These are phyloP conservation scores for Ustilago lituana DNA, from an alignment of 1,284 basidiomycete species.

Conservation along the genomic window DNA sequence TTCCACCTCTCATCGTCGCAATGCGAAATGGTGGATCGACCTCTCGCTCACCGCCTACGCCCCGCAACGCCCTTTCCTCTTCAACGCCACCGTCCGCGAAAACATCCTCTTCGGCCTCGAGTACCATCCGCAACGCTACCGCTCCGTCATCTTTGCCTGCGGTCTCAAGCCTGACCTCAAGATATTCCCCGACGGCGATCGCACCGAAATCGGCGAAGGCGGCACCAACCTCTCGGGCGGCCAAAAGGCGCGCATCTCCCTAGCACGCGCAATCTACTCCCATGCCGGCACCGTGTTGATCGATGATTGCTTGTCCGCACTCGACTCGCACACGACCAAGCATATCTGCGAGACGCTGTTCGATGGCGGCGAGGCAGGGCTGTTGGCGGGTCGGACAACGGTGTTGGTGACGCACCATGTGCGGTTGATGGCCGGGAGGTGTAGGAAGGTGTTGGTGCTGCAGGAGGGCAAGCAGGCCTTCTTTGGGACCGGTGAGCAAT, in stretches of 20 bases:
- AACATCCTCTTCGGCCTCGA: conserved; percentile 69
- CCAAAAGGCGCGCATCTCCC: conserved; percentile 76
- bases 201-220: conserved; percentile 74
- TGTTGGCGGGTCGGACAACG: conserved; percentile 46
- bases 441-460: conserved; percentile 75
- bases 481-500: conserved; percentile 73
- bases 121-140: conserved; percentile 70
- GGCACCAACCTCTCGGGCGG: conserved; percentile 71
- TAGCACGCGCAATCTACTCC: conserved; percentile 78
- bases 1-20: not conserved
- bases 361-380: conserved; percentile 42
- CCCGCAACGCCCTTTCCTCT: conserved; percentile 87
- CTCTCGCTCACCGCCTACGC: conserved; percentile 75
- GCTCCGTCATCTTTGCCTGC: conserved; percentile 53
- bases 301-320: conserved; percentile 78
- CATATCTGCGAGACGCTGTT: conserved; percentile 65
- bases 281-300: conserved; percentile 75
- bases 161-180: conserved; percentile 73
- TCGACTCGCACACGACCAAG: conserved; percentile 56
- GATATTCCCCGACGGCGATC: conserved; percentile 77
- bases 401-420: conserved; percentile 67
- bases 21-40: conserved; percentile 23
- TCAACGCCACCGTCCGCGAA: conserved; percentile 78
- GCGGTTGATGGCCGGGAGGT: conserved; percentile 71
- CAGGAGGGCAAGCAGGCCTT: conserved; percentile 77